phyloP scores from a whole-genome alignment of 2,329 filamentous ascomycete genomes.

The Gliomastix tumulicola region DNA sequence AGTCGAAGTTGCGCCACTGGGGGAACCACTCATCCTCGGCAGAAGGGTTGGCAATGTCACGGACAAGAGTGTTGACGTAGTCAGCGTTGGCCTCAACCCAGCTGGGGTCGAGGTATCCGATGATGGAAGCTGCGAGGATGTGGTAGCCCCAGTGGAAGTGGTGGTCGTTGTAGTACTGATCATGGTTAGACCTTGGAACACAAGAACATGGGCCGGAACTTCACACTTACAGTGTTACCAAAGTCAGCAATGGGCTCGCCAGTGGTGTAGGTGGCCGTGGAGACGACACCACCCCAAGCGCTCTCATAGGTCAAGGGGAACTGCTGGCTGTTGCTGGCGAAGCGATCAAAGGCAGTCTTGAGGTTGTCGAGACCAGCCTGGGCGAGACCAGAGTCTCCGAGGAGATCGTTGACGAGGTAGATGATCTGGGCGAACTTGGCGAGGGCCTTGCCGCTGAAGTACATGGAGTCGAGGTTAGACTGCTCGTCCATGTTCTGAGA shows the following conservation, averaged over 20 bases:
- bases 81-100: constrained; percentile 75
- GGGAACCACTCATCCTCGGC: constrained; percentile 70
- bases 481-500: constrained; percentile 68
- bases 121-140: constrained; percentile 77
- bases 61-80: constrained; percentile 77
- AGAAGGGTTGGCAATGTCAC: constrained; percentile 75
- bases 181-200: no score
- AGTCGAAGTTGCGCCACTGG: constrained; percentile 79
- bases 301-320: constrained; percentile 58
- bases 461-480: constrained; percentile 77
- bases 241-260: constrained; percentile 71
- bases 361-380: constrained; percentile 52
- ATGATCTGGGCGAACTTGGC: constrained; percentile 72
- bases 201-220: no score
- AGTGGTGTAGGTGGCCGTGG: constrained; percentile 63
- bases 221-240: constrained; percentile 83
- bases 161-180: constrained; percentile 74
- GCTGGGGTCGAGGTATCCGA: constrained; percentile 66
- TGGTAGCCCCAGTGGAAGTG: constrained; percentile 84
- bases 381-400: constrained; percentile 50
- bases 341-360: constrained; percentile 59
- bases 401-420: constrained; percentile 57
- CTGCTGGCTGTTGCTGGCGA: constrained; percentile 60
- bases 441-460: constrained; percentile 81
- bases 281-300: constrained; percentile 76